Base-by-base conservation (phyloP, 1,139 yeast genomes). In the Geotrichum cucujoidarum region DNA sequence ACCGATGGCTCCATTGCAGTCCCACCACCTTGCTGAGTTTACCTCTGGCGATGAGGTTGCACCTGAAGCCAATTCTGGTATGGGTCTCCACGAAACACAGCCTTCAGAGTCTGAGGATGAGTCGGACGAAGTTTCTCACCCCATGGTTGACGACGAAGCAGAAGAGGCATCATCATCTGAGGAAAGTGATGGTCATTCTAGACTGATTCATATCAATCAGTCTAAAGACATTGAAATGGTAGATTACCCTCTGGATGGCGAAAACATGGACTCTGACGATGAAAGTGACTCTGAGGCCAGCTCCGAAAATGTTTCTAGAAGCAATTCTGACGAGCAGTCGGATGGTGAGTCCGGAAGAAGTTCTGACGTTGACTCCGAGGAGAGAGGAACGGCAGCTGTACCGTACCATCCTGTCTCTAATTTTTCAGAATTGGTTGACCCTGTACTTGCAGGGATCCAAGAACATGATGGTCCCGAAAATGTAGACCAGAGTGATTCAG, bases 331-430 rank as follows among this genome's bases (percentile, higher is more conserved):
- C 14, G 39, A 42, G 40, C n/a, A n/a, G n/a, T n/a, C n/a, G n/a
- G 46, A 45, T 20, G 43, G 45, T 7, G 52, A 49, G 6, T 47
- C 42, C 25, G 50, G 43, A 10, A 35, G 48, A 2, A 32, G 49
- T n/a, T n/a, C n/a, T n/a, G n/a, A n/a, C n/a, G n/a, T n/a, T n/a
- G 51, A 51, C 5, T 39, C 8, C 14, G 27, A 40, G 11, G 16
- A 36, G 16, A 33, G 22, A 8, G 47, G 25, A 5, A 37, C 7
- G 25, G 16, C 24, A 18, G 49, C 13, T n/a, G n/a, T 44, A 46
- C 16, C 20, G 30, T 13, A 25, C 13, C 10, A 25, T 13, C 30
- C 10, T 7, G 13, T 7, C n/a, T n/a, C n/a, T n/a, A n/a, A n/a
- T n/a, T 16, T 18, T 33, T 14, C 18, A 17, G 32, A 16, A 40